Evolutionary conservation across 2,329 filamentous ascomycete species (phyloP), one percentile per base, ranked within the genome.

Genomic region (Diaporthe batatas): DNA sequence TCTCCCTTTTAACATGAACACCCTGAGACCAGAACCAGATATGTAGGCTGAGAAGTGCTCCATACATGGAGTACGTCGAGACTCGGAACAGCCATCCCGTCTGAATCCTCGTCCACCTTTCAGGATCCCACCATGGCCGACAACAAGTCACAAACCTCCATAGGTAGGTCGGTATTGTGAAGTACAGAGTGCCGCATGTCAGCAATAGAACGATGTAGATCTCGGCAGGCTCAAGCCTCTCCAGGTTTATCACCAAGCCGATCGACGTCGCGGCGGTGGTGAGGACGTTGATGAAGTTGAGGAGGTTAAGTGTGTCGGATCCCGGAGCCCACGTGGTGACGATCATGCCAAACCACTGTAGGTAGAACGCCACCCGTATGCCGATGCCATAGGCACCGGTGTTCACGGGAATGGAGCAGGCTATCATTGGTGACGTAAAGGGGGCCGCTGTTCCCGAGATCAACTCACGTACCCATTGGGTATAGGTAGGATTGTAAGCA

Each of bases 1-100:
- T 39, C 29, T 18, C 18, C 51, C 59, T 69, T 25, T 70, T 44
- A 21, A 65, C 39, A 21, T 75, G 73, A 1, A 79, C 76, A 0
- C 77, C 78, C 0, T 62, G 55, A 3, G 71, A 75, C 77, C 77
- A 79, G 72, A 77, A 76, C 76, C 76, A 77, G 6, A 76, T 71
- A 57, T 76, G 72, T 21, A 76, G 73, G 34, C 75, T 44, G 36
- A 75, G 47, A 12, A 77, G 32, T 6, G 69, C 70, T 1, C 74
- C 68, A 23, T 74, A 72, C 57, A 73, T 51, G 1, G 74, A 36
- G 25, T 68, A 67, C 64, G 67, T 73, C 1, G 68, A 42, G 42
- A 74, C 49, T 25, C 59, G 49, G 53, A 72, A 73, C 14, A 73
- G 53, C 51, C 67, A 74, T 8, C 74, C 68, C 44, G 44, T 36